Base-by-base conservation (phyloP, 139 green algal species). In the Closterium sp. region DNA sequence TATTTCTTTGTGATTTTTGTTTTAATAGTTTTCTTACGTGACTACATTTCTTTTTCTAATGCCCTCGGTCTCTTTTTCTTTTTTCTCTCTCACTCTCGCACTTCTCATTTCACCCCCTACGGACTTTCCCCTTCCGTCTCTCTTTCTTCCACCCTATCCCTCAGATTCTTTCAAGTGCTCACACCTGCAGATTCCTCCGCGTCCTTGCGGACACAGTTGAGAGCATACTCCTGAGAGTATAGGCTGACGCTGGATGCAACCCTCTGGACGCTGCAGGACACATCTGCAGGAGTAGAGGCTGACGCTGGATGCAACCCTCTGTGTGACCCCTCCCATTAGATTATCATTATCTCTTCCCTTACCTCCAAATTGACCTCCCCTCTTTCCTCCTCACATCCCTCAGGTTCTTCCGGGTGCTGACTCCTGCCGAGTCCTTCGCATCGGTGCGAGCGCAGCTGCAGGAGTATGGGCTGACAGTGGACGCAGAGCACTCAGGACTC, bases 311-410 rank as follows among this genome's bases (percentile, higher is more conserved):
- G 70, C 88, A 91, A 42, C n/a, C 27, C 87, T 96, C 96, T 31
- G 95, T 45, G 38, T 9, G 0, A 45, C 38, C 38, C 38, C 38
- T 45, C 38, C 4, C 38, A 45, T 45, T 10, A 6, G 10, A 4
- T 45, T 45, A 6, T 45, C 38, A 4, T 45, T 45, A 6, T 45
- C 38, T 45, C 38, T 45, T 6, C 38, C 4, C 38, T 45, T 9
- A 10, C 38, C 38, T 6, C 4, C 4, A 6, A 0, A 0, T 6
- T 45, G 9, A 4, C 38, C 38, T 9, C 4, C 38, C 38, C 2
- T 9, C 38, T 45, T 6, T 45, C 38, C 38, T 95, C 70, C 95
- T 97, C 28, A 94, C 96, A 32, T 96, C 94, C 89, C 94, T 95
- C 88, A 28, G 31, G 88, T 45, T 45, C 38, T 45, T 45, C 4